Percentiles rank a stretch among this genome's conserved stretches.
Conservation (phyloP, 2,329 filamentous ascomycete species). For the Botrytis aclada region DNA sequence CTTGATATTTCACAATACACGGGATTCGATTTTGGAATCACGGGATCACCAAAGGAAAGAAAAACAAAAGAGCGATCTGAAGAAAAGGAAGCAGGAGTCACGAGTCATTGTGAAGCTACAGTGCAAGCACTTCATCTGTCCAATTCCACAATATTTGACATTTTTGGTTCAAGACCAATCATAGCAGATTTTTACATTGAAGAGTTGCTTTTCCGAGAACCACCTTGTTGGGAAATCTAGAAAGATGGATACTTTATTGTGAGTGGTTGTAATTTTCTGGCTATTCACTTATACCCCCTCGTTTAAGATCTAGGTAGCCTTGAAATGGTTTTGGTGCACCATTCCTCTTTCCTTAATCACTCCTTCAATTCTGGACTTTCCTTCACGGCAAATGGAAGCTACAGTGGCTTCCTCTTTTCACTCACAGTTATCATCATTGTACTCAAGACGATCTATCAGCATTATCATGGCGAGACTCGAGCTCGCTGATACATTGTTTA, state of each 20-base stretch:
- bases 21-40: background rate
- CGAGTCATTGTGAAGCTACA: background rate
- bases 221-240: background rate
- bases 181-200: too few relatives aligned
- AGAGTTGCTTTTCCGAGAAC: background rate
- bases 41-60: background rate
- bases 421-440: background rate
- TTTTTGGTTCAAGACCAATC: background rate
- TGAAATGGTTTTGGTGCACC: background rate
- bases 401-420: background rate
- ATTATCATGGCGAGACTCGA: background rate
- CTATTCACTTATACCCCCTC: constrained; percentile 5
- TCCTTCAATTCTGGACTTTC: background rate
- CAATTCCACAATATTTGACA: background rate
- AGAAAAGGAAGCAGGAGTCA: background rate
- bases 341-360: background rate
- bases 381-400: background rate
- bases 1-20: background rate
- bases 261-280: background rate
- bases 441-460: background rate
- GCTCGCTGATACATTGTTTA: background rate
- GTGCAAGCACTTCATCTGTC: background rate
- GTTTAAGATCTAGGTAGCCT: background rate
- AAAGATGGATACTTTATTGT: constrained; percentile 21
- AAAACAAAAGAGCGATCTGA: background rate